Evolutionary conservation across 257 asterid genomes (phyloP), one percentile per base, ranked within the genome.

Genomic region (Primulina huaijiensis): DNA sequence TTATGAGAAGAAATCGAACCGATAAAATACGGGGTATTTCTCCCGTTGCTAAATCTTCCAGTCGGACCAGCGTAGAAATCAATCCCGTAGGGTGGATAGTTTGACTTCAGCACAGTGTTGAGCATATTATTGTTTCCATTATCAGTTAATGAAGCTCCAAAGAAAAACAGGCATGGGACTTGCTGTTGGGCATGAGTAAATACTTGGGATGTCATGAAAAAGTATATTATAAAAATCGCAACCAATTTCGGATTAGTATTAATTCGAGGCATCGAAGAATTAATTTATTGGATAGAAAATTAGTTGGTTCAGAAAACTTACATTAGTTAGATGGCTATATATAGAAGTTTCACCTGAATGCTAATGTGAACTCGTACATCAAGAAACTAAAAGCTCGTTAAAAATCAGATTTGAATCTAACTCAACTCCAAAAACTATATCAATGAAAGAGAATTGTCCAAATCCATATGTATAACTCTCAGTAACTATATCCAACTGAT

Each of bases 61-160:
- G 83, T 80, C 0, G 85, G 76, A 10, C 87, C 90, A 16, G 53
- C 43, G 3, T 78, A 78, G 67, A 59, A 85, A 70, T 85, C 87
- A 62, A 82, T 65, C 27, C 90, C 88, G 25, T 82, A 85, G 21
- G 88, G 88, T 16, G 30, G 66, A 64, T 72, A 73, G 55, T 85
- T 81, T 2, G 75, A 75, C 63, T 79, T 85, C 35, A 84, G 73
- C 4, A 0, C 0, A 7, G 84, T 75, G 1, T 7, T 0, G 7
- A 82, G 83, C 10, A 67, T 23, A 79, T 82, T 82, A 63, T 85
- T 82, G n/a, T 85, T 85, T 19, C 90, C 90, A 75, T 76, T 75
- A 37, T 85, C 90, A 57, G 57, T 65, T 2, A 71, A 31, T 14
- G 86, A 85, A 71, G 78, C 84, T 23, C 90, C 88, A 37, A 82